Evolutionary conservation across 768 basidiomycete species (phyloP).

Genomic region (Mycena haematopus): DNA sequence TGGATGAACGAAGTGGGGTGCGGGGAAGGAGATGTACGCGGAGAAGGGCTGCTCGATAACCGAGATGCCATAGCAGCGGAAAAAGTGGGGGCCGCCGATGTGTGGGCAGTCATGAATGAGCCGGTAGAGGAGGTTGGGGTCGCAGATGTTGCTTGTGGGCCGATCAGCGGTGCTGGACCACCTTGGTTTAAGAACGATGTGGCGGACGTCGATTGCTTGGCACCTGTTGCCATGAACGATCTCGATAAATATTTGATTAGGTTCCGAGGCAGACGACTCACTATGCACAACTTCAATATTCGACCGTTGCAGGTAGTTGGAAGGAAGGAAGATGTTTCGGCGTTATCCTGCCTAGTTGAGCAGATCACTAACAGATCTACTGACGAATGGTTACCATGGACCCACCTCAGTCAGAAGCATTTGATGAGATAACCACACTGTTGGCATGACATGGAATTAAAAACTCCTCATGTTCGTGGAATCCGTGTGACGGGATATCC

Average conservation of each 20-base stretch:
- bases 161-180: background rate
- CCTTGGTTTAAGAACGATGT: background rate
- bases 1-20: conserved; percentile 10
- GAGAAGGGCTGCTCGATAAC: conserved; percentile 14
- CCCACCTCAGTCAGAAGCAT: background rate
- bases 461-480: no score
- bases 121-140: conserved; percentile 3
- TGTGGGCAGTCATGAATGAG: conserved; percentile 19
- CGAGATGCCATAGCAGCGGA: background rate
- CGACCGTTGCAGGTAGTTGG: background rate
- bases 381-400: conserved; percentile 11
- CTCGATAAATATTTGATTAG: background rate
- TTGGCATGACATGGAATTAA: conserved; percentile 17
- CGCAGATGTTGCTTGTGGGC: background rate
- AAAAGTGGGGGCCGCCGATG: background rate
- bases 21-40: conserved; percentile 11
- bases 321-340: background rate
- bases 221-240: conserved; percentile 21
- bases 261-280: background rate
- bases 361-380: no score
- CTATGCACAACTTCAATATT: background rate
- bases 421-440: background rate
- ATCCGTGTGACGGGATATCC: no score
- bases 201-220: conserved; percentile 2
- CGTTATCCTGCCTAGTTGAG: no score